Conservation (phyloP, 192 early-diverging fungal genomes). For the Endogone sp. region DNA sequence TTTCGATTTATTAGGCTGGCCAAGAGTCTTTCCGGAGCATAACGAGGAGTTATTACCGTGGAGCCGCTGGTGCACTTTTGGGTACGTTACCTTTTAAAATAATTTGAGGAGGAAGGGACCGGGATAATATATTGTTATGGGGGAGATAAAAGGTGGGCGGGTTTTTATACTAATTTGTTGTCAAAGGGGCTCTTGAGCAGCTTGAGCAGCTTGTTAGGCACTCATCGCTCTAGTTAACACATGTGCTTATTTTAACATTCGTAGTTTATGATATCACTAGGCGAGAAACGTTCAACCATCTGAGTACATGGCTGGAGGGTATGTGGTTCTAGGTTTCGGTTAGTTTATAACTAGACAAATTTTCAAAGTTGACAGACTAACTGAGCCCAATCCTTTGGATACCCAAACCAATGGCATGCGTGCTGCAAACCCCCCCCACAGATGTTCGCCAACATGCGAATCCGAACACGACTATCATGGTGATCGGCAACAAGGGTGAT, state of each 20-base stretch:
- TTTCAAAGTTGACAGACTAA: background rate
- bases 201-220: too few species aligned
- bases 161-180: too few species aligned
- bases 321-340: background rate
- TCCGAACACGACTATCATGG: constrained; percentile 82
- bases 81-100: constrained; percentile 35
- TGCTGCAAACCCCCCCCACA: background rate
- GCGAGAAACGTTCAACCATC: constrained; percentile 72
- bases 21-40: constrained; percentile 86
- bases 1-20: constrained; percentile 69
- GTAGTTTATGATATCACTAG: constrained; percentile 82
- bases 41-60: constrained; percentile 80
- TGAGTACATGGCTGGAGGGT: constrained; percentile 73
- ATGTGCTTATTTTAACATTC: constrained; percentile 4
- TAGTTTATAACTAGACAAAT: background rate
- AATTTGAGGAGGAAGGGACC: too few species aligned
- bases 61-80: constrained; percentile 72
- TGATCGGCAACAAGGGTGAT: constrained; percentile 93
- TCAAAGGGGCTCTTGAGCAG: too few species aligned
- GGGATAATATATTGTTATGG: too few species aligned
- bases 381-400: background rate
- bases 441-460: constrained; percentile 89
- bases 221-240: too few species aligned
- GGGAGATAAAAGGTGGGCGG: too few species aligned
- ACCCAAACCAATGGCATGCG: too few species aligned